A percentile compares a stretch with the other conserved stretches of the same genome.
These are phyloP conservation scores for Xylariaceae sp. DNA, from an alignment of 2,329 filamentous ascomycete genomes.

Conservation along the genomic window DNA sequence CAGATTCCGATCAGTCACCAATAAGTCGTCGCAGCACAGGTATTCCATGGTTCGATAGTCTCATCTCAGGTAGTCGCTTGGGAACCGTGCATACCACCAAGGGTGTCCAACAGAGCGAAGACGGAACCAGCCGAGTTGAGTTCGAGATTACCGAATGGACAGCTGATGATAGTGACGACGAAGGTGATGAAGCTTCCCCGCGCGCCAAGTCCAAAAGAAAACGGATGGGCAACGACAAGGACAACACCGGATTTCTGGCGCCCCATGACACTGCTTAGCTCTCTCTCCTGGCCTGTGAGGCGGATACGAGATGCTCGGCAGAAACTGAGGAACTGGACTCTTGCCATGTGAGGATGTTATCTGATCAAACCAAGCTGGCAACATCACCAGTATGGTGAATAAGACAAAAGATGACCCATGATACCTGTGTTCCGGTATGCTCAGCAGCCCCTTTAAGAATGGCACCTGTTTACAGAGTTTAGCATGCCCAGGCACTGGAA, in stretches of 20 bases:
- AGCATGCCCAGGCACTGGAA: background rate
- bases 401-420: background rate
- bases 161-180: slow-evolving; percentile 37
- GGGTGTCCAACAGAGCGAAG: slow-evolving; percentile 48
- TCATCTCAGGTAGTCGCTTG: slow-evolving; percentile 70
- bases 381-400: background rate
- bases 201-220: slow-evolving; percentile 49
- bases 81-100: slow-evolving; percentile 61
- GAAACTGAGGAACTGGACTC: background rate
- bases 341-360: background rate
- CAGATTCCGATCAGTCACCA: slow-evolving; percentile 31
- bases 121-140: slow-evolving; percentile 63
- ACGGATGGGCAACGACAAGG: slow-evolving; percentile 38
- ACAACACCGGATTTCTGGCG: slow-evolving; percentile 6
- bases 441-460: background rate
- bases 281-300: background rate
- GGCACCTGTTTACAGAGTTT: background rate
- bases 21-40: slow-evolving; percentile 59
- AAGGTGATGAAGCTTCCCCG: slow-evolving; percentile 32
- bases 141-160: slow-evolving; percentile 81
- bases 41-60: slow-evolving; percentile 78
- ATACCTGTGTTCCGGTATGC: slow-evolving; percentile 2
- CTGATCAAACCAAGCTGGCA: background rate
- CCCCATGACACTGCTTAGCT: slow-evolving; percentile 4
- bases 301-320: background rate